Evolutionary conservation across 169 alveolate genomes (phyloP), one percentile per base, ranked within the genome.

Genomic region (Cryptosporidium sp.): DNA sequence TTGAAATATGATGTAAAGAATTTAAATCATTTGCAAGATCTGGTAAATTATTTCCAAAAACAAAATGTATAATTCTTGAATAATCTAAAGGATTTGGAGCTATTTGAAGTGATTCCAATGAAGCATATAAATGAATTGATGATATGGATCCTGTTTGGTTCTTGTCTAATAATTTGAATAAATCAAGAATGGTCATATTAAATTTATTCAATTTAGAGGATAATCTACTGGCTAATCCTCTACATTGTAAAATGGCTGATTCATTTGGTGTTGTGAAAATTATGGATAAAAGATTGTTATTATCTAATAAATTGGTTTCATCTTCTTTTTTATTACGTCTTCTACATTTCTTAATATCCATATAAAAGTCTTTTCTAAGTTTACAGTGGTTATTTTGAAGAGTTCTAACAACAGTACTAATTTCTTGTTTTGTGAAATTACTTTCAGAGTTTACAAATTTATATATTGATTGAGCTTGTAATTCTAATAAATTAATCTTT

Each of bases 61-160:
- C 21, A 39, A 75, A 75, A 21, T 31, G 87, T 10, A 75, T 61
- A 37, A 75, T 75, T 37, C 73, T 75, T 6, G 51, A 37, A 23
- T 60, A 75, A 60, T 75, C 87, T 9, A 56, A 6, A 12, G 87
- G 87, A 60, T 60, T 75, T 26, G 87, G 87, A 60, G 87, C 87
- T 8, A 75, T 75, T 42, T 75, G 37, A 3, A 75, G 61, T n/a
- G 71, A 75, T 16, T 75, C 87, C 65, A 75, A 51, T n/a, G 53
- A 75, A 9, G 87, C 87, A 75, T 75, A 75, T n/a, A 75, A 44
- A 14, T 44, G 23, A n/a, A 42, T 72, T 9, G 73, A 35, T 4
- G 87, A 75, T n/a, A 75, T 61, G 2, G 31, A 5, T 37, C 87
- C 87, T 3, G 87, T 75, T 35, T 75, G 87, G 21, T 75, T 37